Base-by-base conservation (phyloP, 441 rosid genomes). In the Euphorbia celastroides region DNA sequence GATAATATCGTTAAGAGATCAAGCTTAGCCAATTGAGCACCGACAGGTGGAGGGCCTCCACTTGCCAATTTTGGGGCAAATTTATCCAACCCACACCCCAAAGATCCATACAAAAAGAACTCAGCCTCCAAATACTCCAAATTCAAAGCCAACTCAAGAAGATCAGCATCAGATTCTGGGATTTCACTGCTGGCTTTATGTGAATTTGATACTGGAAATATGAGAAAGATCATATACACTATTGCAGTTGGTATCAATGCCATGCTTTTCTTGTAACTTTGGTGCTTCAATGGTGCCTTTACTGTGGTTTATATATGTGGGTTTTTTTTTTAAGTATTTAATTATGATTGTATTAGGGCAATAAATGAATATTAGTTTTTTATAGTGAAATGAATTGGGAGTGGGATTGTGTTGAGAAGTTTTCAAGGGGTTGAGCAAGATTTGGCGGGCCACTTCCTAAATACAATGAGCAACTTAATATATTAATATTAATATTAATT, bases 81-180 rank as follows among this genome's bases (percentile, higher is more conserved):
- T 55, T 10, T 48, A 66, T 94, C 99, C 74, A 91, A 77, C 60
- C 99, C 99, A 71, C 70, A 32, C 17, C 97, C 97, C 73, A 82
- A 41, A 1, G 96, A 74, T 25, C 96, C 96, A 56, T 65, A 78
- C 75, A 92, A 67, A 80, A 94, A 91, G 77, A 89, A 86, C 78
- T 94, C 97, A 2, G 97, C 97, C 69, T 91, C 96, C 7, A 93
- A 69, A 66, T 86, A 93, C 75, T 93, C 97, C 20, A 94, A 58
- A 78, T 94, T 94, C 42, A 94, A 57, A 3, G 97, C 88, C 63
- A 94, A 89, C 75, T 89, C 96, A 28, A 91, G 44, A 28, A 89
- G 76, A 72, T 86, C 86, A 19, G 80, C 80, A 65, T 93, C 96
- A 0, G 65, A 25, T 23, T 23, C 7, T 2, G 91, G 84, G 61